Evolutionary conservation across 2,329 filamentous ascomycete genomes (phyloP), one percentile per base, ranked within the genome.

Genomic region (Ceratocystis smalleyi): DNA sequence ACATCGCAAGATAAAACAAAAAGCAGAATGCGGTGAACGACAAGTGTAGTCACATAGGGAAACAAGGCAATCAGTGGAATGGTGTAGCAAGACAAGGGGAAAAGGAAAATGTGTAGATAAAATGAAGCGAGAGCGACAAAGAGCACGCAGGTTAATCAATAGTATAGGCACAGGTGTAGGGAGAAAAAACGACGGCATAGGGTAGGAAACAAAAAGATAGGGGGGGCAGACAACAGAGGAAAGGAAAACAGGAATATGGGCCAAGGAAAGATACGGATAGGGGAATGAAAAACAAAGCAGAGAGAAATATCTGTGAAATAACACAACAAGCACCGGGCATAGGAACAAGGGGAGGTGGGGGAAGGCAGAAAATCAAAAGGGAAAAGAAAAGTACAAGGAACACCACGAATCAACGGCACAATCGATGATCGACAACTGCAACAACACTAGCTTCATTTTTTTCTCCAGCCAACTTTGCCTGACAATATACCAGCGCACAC

Each of bases 351-450:
- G 47, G 12, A 12, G 5, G 8, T 12, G 35, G 10, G 8, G 19
- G 30, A 63, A 54, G n/a, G 43, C 19, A 55, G 54, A 32, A 63
- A 43, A 22, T 15, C 12, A 55, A 24, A 43, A 24, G 40, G 22
- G 22, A 22, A 27, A 43, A 17, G 59, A 43, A 60, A 61, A 43
- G 59, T 32, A 61, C 27, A 45, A 27, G 35, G 24, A 59, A 17
- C 19, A 51, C 55, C 63, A 64, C 45, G 43, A 54, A 40, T 43
- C 30, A 47, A 59, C 40, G 47, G 22, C 54, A 49, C 55, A 49
- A 54, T 27, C 32, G 8, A 8, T 1, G 8, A 47, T n/a, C 45
- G 45, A 47, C 45, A 22, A 19, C 47, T 10, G 22, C 47, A 51
- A 24, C 47, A 51, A 62, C 43, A 43, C 15, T 5, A 30, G 19